Conservation (phyloP, 345 rosid genomes). For the Murraya paniculata region DNA sequence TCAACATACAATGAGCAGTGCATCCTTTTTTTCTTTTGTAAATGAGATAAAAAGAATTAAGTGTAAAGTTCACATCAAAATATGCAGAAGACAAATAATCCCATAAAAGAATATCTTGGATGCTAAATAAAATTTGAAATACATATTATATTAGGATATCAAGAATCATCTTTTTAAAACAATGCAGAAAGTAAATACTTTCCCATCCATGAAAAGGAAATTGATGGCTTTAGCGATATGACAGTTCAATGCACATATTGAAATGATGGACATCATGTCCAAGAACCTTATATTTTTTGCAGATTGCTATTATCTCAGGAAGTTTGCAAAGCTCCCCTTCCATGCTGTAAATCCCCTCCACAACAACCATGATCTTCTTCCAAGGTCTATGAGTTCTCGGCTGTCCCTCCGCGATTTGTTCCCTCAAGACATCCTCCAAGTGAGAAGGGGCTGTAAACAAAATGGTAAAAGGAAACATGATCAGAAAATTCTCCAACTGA, state of each 20-base stretch:
- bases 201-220: background rate
- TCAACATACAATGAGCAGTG: background rate
- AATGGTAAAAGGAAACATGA: constrained; percentile 7
- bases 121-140: background rate
- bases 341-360: constrained; percentile 97
- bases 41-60: background rate
- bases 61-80: background rate
- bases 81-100: background rate
- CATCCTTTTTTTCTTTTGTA: background rate
- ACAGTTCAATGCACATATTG: background rate
- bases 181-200: background rate
- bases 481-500: background rate
- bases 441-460: constrained; percentile 74
- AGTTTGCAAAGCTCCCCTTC: constrained; percentile 91
- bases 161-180: background rate
- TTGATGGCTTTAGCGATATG: background rate
- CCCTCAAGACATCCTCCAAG: constrained; percentile 87
- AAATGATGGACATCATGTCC: constrained; percentile 1
- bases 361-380: constrained; percentile 85
- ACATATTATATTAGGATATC: no score
- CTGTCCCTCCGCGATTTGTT: constrained; percentile 89
- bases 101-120: background rate
- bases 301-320: constrained; percentile 84
- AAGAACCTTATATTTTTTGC: constrained; percentile 89
- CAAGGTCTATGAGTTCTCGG: constrained; percentile 93